phyloP scores from a whole-genome alignment of 805 yeast species.

The Candida verbasci region DNA sequence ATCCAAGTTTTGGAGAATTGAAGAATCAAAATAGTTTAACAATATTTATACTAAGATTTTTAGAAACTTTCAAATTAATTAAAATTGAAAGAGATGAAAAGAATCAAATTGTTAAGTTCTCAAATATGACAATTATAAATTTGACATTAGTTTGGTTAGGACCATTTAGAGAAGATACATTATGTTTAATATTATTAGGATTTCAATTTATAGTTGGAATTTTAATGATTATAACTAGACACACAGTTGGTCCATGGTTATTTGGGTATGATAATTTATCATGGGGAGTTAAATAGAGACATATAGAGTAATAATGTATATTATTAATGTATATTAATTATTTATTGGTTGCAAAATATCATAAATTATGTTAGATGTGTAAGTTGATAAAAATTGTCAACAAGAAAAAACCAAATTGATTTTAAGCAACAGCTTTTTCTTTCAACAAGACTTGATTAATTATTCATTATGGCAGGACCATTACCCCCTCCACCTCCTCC shows the following conservation, averaged over 20 bases:
- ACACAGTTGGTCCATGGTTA: constrained; percentile 76
- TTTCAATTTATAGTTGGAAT: constrained; percentile 68
- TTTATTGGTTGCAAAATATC: constrained; percentile 1
- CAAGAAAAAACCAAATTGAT: not conserved
- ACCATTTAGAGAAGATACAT: constrained; percentile 77
- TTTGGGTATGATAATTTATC: constrained; percentile 84
- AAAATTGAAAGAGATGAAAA: constrained; percentile 21
- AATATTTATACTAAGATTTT: constrained; percentile 15
- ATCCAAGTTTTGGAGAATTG: constrained; percentile 49
- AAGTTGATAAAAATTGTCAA: no score
- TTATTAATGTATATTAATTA: no score
- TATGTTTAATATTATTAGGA: constrained; percentile 56
- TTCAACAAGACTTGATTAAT: no score
- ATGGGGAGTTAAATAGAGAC: constrained; percentile 32
- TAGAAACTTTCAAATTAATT: constrained; percentile 51
- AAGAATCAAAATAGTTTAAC: constrained; percentile 20
- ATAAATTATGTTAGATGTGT: no score
- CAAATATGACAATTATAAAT: constrained; percentile 87
- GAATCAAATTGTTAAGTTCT: constrained; percentile 39
- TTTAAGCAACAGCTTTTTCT: constrained; percentile 4
- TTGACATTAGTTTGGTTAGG: constrained; percentile 81
- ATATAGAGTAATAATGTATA: not conserved
- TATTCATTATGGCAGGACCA: constrained; percentile 11
- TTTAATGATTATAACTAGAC: constrained; percentile 65
- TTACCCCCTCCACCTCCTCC: constrained; percentile 22